Base-by-base conservation (phyloP, 1,284 basidiomycete genomes). In the Cutaneotrichosporon cavernicola region DNA sequence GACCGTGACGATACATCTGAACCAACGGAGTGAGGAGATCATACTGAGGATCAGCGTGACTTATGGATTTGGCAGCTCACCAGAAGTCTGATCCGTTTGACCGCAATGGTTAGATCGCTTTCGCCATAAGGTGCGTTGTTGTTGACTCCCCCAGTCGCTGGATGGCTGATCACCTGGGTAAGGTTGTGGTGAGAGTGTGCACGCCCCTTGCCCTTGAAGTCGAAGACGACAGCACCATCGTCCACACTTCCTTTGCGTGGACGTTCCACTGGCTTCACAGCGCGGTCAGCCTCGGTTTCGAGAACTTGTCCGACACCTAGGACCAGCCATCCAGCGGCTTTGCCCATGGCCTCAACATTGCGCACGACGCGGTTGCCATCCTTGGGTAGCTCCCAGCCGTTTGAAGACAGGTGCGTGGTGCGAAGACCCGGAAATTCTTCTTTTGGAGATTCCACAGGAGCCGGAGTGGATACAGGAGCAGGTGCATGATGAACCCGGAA, bases 321-420 rank as follows among this genome's bases (percentile, higher is more conserved):
- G 8, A 76, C 69, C 32, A 77, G 69, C 77, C 77, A 79, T 18
- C 71, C 76, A 7, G 69, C 75, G 2, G 77, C 77, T 7, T 76
- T 68, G 16, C 76, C 77, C 75, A 78, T 77, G 0, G 71, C 70
- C 49, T 77, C 70, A 0, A 73, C 73, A 65, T 78, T 76, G 26
- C 77, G 66, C 2, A 77, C 69, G 1, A 71, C 76, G 16, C 73
- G 65, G 52, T 77, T 79, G 22, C 76, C 77, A 18, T 77, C 73
- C 50, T 66, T 73, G 2, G 74, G 73, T 13, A 79, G 71, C 7
- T 70, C 66, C 77, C 77, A 79, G 5, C 75, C 74, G 10, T 70
- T 65, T 0, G 58, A 51, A n/a, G 51, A 31, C 51, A 53, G 9
- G 30, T 31, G 30, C 51, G 30, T 53, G 3, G 30, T 18, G 13